A percentile compares a stretch with the other conserved stretches of the same genome.
Conservation (phyloP, 2,329 filamentous ascomycete species). For the Pseudocercospora crystallina region DNA sequence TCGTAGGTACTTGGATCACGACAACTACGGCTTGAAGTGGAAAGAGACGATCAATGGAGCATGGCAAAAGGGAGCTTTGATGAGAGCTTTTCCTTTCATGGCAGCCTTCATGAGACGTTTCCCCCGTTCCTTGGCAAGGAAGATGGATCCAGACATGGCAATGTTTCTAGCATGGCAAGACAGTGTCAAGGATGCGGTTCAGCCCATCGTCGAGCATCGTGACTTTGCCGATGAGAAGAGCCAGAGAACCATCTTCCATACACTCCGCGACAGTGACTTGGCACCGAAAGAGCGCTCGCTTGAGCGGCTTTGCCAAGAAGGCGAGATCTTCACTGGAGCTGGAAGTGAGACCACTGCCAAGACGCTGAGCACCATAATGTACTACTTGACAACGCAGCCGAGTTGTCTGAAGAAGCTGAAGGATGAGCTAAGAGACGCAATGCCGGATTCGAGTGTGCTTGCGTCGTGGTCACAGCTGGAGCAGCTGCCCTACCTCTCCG, state of each 20-base stretch:
- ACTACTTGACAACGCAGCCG: slow-evolving; percentile 6
- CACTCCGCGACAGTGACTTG: slow-evolving; percentile 16
- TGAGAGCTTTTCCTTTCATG: slow-evolving; percentile 6
- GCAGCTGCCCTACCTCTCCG: slow-evolving; percentile 23
- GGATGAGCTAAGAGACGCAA: slow-evolving; percentile 4
- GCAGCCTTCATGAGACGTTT: slow-evolving; percentile 3
- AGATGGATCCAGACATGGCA: slow-evolving; percentile 4
- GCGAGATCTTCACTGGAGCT: slow-evolving; percentile 20
- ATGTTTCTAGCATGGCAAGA: slow-evolving; percentile 8
- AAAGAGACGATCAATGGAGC: slow-evolving; percentile 11
- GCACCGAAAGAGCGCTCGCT: slow-evolving; percentile 16
- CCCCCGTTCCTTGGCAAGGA: neutral
- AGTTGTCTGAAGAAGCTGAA: slow-evolving; percentile 4
- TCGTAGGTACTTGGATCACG: slow-evolving; percentile 1
- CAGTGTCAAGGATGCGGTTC: slow-evolving; percentile 3
- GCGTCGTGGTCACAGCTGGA: slow-evolving; percentile 12
- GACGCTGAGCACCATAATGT: slow-evolving; percentile 13
- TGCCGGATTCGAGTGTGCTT: slow-evolving; percentile 3
- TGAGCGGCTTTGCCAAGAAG: slow-evolving; percentile 21
- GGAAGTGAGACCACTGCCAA: slow-evolving; percentile 22
- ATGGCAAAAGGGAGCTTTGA: slow-evolving; percentile 6
- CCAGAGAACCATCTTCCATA: slow-evolving; percentile 18
- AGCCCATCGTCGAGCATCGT: slow-evolving; percentile 1
- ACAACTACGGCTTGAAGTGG: slow-evolving; percentile 5
- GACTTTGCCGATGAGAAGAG: neutral